Evolutionary conservation across 805 yeast genomes (phyloP), one percentile per base, ranked within the genome.

Genomic region (Barnettozyma salicaria): DNA sequence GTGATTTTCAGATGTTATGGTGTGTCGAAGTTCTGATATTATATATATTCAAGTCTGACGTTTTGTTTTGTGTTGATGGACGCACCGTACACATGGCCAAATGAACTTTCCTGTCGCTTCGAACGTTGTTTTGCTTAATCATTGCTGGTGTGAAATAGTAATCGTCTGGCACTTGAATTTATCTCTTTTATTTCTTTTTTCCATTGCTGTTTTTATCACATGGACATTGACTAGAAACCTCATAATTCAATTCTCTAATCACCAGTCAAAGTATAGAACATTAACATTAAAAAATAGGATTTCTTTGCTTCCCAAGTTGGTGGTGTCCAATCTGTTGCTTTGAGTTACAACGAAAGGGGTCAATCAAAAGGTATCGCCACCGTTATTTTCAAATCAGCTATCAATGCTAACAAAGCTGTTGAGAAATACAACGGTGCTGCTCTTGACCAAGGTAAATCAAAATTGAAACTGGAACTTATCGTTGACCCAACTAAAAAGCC

Each of bases 361-460:
- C 78, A 78, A 62, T 86, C 95, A 47, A 83, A 83, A 46, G 98
- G 98, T 64, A 76, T 79, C 67, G 96, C 95, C 45, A 87, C 92
- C 40, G 75, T 92, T 53, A 70, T 80, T 41, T 92, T 92, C 70
- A 76, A 67, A 56, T 68, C 70, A 41, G 60, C 74, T 35, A 78
- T 79, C 42, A 71, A 72, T 59, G 97, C 97, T 36, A 65, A 74
- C 44, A 70, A 67, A 53, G 95, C 96, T 34, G 84, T 84, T 53
- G 76, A 78, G 55, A 80, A 79, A 55, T 90, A 81, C 68, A 84
- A 90, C 62, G 90, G 92, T 56, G 90, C 95, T 30, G 89, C 96
- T 55, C 84, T 92, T 53, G 98, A 92, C 58, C 80, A 80, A 38
- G 97, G 97, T 43, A 72, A 78, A 43, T 61, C 75, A 48, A 81